phyloP scores from a whole-genome alignment of 352 stramenopile species.

The Phytophthora uliginosa region DNA sequence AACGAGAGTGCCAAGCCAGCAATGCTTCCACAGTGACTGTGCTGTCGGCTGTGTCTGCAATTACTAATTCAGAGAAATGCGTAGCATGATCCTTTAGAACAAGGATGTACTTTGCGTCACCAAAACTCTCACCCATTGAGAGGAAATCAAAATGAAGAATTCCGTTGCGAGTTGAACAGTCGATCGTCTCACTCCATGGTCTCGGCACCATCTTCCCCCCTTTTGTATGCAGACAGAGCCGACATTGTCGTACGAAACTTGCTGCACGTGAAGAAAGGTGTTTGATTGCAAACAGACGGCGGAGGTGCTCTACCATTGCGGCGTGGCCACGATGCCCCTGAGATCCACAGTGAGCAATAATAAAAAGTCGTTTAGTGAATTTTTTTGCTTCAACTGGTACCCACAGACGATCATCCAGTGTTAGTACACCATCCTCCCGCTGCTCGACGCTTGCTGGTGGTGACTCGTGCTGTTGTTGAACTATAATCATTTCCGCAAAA shows the following conservation, averaged over 20 bases:
- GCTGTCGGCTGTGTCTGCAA: constrained; percentile 9
- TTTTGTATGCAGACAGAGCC: constrained; percentile 11
- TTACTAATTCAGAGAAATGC: background rate
- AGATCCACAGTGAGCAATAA: constrained; percentile 10
- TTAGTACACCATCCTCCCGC: background rate
- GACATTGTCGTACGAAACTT: background rate
- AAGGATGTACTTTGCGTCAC: background rate
- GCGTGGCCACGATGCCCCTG: background rate
- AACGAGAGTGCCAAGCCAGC: constrained; percentile 4
- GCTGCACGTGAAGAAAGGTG: background rate
- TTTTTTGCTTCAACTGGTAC: background rate
- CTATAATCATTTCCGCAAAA: background rate
- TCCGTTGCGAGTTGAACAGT: constrained; percentile 5
- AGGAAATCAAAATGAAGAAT: constrained; percentile 14
- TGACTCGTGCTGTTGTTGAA: background rate
- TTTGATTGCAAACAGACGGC: constrained; percentile 4
- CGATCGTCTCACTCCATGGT: constrained; percentile 15
- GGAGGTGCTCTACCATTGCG: constrained; percentile 9
- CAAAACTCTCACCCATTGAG: constrained; percentile 6
- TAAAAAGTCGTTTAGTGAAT: constrained; percentile 12
- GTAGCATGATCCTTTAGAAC: constrained; percentile 8
- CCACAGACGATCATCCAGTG: background rate
- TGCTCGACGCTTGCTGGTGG: background rate
- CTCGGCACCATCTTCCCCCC: constrained; percentile 1
- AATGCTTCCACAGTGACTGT: constrained; percentile 7